A percentile compares a stretch with the other conserved stretches of the same genome.
Conservation (phyloP, 1,139 yeast genomes). For the Saccharomycopsis hybrid region DNA sequence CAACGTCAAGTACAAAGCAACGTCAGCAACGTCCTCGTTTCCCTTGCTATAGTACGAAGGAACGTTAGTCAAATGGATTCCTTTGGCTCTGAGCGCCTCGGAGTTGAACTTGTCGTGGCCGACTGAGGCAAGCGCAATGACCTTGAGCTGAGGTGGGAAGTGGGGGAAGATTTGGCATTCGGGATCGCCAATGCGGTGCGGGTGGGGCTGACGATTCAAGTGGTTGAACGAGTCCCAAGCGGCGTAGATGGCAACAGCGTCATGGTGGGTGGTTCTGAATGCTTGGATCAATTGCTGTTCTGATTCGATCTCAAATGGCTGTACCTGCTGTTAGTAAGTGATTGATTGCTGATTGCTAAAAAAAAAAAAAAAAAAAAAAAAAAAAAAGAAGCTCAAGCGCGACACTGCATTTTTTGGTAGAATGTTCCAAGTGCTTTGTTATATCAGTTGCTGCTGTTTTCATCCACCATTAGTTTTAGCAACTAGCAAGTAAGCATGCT, state of each 20-base stretch:
- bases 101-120: constrained; percentile 63
- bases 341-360: too few species aligned
- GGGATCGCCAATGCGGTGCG: constrained; percentile 41
- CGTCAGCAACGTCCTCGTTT: constrained; percentile 66
- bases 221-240: constrained; percentile 52
- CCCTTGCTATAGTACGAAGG: constrained; percentile 49
- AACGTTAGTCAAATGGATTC: constrained; percentile 57
- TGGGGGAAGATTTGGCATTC: constrained; percentile 39
- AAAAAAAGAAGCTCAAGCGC: background rate
- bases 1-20: constrained; percentile 55
- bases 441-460: background rate
- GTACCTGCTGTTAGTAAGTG: too few species aligned
- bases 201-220: too few species aligned
- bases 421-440: background rate
- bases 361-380: background rate
- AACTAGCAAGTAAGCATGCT: background rate
- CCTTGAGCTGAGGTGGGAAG: constrained; percentile 47
- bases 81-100: constrained; percentile 33
- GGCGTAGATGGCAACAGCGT: constrained; percentile 53
- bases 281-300: constrained; percentile 35
- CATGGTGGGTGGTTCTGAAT: constrained; percentile 32
- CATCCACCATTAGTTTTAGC: background rate
- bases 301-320: too few species aligned
- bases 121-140: constrained; percentile 62
- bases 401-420: background rate